These are phyloP conservation scores for Botryotinia narcissicola DNA, from an alignment of 2,329 filamentous ascomycete species.

Conservation along the genomic window DNA sequence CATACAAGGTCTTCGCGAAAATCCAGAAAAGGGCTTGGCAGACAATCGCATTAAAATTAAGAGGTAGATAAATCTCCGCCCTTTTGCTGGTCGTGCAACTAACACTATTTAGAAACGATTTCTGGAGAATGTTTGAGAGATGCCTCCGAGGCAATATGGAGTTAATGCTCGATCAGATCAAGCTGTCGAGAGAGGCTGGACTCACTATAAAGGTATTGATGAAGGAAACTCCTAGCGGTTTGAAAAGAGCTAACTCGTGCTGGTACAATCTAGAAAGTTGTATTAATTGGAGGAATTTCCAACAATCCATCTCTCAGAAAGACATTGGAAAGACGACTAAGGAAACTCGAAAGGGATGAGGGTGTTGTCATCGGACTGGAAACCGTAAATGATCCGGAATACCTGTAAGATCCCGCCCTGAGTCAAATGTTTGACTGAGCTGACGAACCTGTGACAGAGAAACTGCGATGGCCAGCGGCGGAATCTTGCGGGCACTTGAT, in stretches of 20 bases:
- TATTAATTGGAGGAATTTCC: constrained; percentile 9
- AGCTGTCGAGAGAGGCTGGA: not conserved
- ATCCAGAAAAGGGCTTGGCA: not conserved
- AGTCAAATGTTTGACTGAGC: not conserved
- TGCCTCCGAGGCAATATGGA: not conserved
- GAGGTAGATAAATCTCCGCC: not conserved
- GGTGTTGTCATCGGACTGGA: not conserved
- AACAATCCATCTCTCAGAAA: constrained; percentile 9
- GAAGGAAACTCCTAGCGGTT: not conserved
- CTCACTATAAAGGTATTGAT: not conserved
- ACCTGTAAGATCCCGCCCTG: not conserved
- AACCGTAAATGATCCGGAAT: not conserved
- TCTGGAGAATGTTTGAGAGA: not conserved
- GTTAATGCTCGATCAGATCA: constrained; percentile 11
- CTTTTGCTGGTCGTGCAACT: not conserved
- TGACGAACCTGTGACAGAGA: not conserved
- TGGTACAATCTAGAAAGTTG: not conserved
- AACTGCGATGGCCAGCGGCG: constrained; percentile 14
- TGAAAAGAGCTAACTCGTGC: not conserved
- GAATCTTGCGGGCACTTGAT: not conserved
- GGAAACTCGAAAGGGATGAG: not conserved
- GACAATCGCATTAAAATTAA: not conserved
- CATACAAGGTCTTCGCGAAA: not conserved
- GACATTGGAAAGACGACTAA: not conserved
- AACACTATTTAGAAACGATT: not conserved